Conservation (phyloP, 257 asterid genomes). For the Scutellaria minor region DNA sequence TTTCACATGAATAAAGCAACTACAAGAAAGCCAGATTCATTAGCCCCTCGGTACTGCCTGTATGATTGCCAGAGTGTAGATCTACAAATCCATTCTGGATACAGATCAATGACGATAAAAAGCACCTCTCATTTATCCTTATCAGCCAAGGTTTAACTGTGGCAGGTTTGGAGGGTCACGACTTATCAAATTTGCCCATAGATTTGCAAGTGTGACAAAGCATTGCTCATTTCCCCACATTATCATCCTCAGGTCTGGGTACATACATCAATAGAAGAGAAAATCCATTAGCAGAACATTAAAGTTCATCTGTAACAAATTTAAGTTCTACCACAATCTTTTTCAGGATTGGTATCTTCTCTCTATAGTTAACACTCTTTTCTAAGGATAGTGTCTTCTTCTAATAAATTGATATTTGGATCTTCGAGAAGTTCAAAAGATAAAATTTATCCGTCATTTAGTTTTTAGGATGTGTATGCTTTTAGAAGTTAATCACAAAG, state of each 20-base stretch:
- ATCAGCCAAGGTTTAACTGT: slow-evolving; percentile 42
- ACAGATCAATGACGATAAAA: slow-evolving; percentile 7
- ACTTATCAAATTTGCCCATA: slow-evolving; percentile 72
- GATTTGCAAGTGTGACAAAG: slow-evolving; percentile 71
- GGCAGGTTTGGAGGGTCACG: slow-evolving; percentile 62
- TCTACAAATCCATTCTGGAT: slow-evolving; percentile 35
- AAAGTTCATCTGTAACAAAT: not conserved
- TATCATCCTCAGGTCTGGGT: slow-evolving; percentile 64
- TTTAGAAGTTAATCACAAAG: slow-evolving; percentile 30
- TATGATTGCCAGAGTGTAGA: slow-evolving; percentile 27
- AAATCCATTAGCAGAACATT: slow-evolving; percentile 2
- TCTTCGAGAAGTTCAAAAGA: slow-evolving; percentile 2
- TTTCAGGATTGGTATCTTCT: slow-evolving; percentile 10
- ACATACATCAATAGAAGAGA: slow-evolving; percentile 2
- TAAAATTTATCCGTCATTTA: slow-evolving; percentile 8
- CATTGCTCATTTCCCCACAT: slow-evolving; percentile 63
- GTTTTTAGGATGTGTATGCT: slow-evolving; percentile 3
- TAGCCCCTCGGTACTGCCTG: slow-evolving; percentile 5
- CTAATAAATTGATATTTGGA: slow-evolving; percentile 12
- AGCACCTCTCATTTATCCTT: slow-evolving; percentile 32
- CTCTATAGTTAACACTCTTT: not conserved
- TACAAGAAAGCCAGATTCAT: slow-evolving; percentile 15
- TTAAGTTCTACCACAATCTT: not conserved
- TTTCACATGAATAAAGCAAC: not conserved
- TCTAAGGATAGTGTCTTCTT: not conserved